Evolutionary conservation across 140 eudicot species (phyloP).

Genomic region (Stevia rebaudiana): DNA sequence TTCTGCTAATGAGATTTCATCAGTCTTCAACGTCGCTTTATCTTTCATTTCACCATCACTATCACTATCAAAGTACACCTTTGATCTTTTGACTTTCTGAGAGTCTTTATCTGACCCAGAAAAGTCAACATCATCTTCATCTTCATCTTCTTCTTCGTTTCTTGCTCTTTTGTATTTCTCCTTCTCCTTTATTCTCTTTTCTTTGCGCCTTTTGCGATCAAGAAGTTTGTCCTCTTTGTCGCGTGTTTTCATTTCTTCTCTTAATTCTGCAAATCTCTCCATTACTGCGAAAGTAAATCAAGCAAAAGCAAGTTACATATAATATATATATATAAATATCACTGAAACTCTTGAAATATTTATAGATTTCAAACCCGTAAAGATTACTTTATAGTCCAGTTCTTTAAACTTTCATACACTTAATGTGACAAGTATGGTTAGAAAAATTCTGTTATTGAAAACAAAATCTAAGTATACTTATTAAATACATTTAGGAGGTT

Average conservation of each 20-base stretch:
- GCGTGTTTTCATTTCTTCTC: slow-evolving; percentile 56
- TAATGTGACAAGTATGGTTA: neutral
- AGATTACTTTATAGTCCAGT: neutral
- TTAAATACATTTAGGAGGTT: neutral
- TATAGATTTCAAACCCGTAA: neutral
- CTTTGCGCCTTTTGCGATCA: slow-evolving; percentile 72
- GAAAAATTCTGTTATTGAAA: neutral
- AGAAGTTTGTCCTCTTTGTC: slow-evolving; percentile 74
- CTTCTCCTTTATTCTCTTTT: slow-evolving; percentile 66
- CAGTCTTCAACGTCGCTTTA: slow-evolving; percentile 27
- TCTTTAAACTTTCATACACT: neutral
- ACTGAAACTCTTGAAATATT: neutral
- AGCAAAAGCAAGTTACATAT: neutral
- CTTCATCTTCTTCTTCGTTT: slow-evolving; percentile 48
- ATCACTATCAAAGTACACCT: slow-evolving; percentile 63
- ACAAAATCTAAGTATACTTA: neutral
- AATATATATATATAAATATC: neutral
- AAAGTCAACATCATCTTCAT: slow-evolving; percentile 38
- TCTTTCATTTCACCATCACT: slow-evolving; percentile 41
- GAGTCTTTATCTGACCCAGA: slow-evolving; percentile 50
- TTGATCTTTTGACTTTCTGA: slow-evolving; percentile 29
- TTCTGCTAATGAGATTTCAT: slow-evolving; percentile 61
- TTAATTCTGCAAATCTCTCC: slow-evolving; percentile 55
- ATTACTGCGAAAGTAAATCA: slow-evolving; percentile 39
- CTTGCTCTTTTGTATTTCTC: slow-evolving; percentile 57